These are phyloP conservation scores for Phytopythium litorale DNA, from an alignment of 352 stramenopile species.

Conservation along the genomic window DNA sequence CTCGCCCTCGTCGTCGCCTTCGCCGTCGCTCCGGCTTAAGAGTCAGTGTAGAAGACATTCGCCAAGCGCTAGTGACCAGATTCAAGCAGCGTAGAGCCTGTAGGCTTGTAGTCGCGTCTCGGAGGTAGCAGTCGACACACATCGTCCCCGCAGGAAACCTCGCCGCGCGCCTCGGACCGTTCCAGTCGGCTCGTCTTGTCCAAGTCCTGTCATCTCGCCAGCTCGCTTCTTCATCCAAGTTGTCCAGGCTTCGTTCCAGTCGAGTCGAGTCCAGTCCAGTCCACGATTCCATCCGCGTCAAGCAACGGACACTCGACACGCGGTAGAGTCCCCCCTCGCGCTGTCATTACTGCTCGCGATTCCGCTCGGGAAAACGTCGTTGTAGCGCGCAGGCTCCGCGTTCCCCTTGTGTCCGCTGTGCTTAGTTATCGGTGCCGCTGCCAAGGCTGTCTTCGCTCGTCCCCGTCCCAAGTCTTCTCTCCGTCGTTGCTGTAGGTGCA, in stretches of 20 bases:
- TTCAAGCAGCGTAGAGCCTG: neutral
- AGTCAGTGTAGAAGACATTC: neutral
- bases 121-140: neutral
- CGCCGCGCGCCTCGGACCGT: neutral
- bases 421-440: neutral
- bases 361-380: neutral
- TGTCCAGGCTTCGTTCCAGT: neutral
- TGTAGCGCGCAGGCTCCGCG: slow-evolving; percentile 1
- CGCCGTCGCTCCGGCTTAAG: neutral
- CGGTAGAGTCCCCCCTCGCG: neutral
- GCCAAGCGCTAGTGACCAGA: neutral
- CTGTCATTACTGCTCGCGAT: neutral
- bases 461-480: neutral
- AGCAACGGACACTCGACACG: neutral
- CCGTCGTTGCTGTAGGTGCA: slow-evolving; percentile 1
- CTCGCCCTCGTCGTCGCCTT: neutral
- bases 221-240: neutral
- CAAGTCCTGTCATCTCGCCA: neutral
- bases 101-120: neutral
- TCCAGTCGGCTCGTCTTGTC: neutral
- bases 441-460: neutral
- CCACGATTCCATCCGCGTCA: neutral
- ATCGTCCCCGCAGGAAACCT: neutral
- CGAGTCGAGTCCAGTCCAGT: too few relatives aligned
- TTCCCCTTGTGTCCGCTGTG: neutral